Conservation (phyloP, 169 alveolate species). For the Hepatocystis sp. region DNA sequence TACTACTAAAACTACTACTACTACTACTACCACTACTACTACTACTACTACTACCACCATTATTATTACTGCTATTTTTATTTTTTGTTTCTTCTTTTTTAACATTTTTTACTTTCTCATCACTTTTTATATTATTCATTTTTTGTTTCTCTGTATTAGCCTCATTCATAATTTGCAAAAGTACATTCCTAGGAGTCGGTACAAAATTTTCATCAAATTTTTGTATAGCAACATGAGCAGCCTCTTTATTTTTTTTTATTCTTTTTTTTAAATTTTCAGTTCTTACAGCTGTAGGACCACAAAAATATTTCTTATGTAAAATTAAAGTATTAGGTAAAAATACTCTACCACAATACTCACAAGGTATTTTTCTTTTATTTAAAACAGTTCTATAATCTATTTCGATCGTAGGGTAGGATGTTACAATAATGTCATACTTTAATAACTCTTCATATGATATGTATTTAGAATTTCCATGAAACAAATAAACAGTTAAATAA, state of each 20-base stretch:
- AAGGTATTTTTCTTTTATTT: conserved; percentile 77
- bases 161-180: conserved; percentile 76
- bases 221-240: conserved; percentile 69
- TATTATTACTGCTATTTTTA: too few species aligned
- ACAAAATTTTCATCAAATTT: conserved; percentile 75
- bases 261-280: conserved; percentile 90
- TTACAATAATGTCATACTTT: conserved; percentile 87
- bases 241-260: conserved; percentile 79
- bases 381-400: conserved; percentile 80
- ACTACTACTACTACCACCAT: too few species aligned
- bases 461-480: conserved; percentile 82
- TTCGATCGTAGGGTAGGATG: conserved; percentile 87
- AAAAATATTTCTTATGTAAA: conserved; percentile 89
- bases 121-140: not conserved
- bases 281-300: conserved; percentile 93
- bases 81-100: conserved; percentile 12
- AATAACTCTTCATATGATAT: conserved; percentile 82
- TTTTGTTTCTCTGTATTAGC: conserved; percentile 33
- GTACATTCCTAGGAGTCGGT: conserved; percentile 79
- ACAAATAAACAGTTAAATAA: conserved; percentile 80
- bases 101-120: not conserved
- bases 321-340: conserved; percentile 86
- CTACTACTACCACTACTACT: too few species aligned
- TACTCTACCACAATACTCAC: conserved; percentile 91
- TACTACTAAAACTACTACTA: too few species aligned